Evolutionary conservation across 2,329 filamentous ascomycete species (phyloP).

Genomic region (Phialophora macrospora): DNA sequence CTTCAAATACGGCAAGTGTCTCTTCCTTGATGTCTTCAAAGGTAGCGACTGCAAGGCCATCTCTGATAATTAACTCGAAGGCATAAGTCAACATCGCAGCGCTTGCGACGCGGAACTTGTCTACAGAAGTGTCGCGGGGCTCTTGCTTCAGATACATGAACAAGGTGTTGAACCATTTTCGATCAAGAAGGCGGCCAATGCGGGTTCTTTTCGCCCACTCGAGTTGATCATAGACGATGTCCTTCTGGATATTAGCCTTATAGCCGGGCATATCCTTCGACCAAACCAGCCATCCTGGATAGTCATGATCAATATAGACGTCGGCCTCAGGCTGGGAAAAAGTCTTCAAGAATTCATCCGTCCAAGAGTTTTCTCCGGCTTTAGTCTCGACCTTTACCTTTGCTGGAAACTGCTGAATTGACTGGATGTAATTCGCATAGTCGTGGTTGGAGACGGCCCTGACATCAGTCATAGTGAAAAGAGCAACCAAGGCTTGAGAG

Average conservation of each 20-base stretch:
- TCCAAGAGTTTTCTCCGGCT: slow-evolving; percentile 77
- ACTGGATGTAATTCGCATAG: slow-evolving; percentile 83
- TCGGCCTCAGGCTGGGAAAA: slow-evolving; percentile 80
- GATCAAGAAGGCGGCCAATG: slow-evolving; percentile 79
- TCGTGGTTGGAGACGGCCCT: slow-evolving; percentile 83
- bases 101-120: slow-evolving; percentile 88
- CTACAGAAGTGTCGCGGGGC: slow-evolving; percentile 77
- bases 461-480: slow-evolving; percentile 86
- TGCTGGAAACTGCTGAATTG: slow-evolving; percentile 77
- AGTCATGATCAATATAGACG: slow-evolving; percentile 89
- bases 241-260: slow-evolving; percentile 67
- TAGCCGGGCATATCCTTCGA: slow-evolving; percentile 82
- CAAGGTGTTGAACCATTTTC: slow-evolving; percentile 82
- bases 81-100: slow-evolving; percentile 85
- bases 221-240: slow-evolving; percentile 78
- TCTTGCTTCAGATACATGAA: slow-evolving; percentile 97
- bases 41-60: slow-evolving; percentile 74
- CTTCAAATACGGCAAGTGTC: slow-evolving; percentile 76
- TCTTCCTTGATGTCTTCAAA: slow-evolving; percentile 89
- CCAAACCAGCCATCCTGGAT: slow-evolving; percentile 97
- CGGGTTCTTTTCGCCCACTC: slow-evolving; percentile 75
- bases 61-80: slow-evolving; percentile 82
- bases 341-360: slow-evolving; percentile 73
- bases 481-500: slow-evolving; percentile 74
- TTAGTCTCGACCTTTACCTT: slow-evolving; percentile 75